These are phyloP conservation scores for Cucumis cinereus DNA, from an alignment of 306 rosid genomes.

Conservation along the genomic window DNA sequence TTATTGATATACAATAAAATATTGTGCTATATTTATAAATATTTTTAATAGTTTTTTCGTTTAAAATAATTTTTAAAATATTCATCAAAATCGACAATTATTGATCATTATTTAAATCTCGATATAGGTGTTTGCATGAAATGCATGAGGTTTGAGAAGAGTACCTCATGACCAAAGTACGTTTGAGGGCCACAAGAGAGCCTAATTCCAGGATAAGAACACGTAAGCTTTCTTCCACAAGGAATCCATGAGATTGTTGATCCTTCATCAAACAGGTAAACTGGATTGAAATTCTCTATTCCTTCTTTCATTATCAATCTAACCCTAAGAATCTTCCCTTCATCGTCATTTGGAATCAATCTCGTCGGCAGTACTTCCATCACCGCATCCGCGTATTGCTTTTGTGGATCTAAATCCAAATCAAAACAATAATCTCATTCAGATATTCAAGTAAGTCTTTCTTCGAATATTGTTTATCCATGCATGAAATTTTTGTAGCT, in stretches of 20 bases:
- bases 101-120: too few relatives aligned
- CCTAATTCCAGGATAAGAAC: conserved; percentile 96
- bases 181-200: conserved; percentile 67
- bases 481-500: not conserved
- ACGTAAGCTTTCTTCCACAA: conserved; percentile 93
- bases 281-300: conserved; percentile 63
- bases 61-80: too few relatives aligned
- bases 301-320: conserved; percentile 86
- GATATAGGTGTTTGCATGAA: not conserved
- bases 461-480: not conserved
- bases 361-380: conserved; percentile 87
- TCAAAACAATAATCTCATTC: not conserved
- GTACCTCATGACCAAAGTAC: conserved; percentile 73
- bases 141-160: not conserved
- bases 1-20: too few relatives aligned
- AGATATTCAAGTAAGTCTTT: not conserved
- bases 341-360: conserved; percentile 79
- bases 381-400: conserved; percentile 92
- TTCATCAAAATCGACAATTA: too few relatives aligned
- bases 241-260: conserved; percentile 94
- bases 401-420: conserved; percentile 62
- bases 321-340: conserved; percentile 79
- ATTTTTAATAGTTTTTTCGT: too few relatives aligned
- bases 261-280: conserved; percentile 92
- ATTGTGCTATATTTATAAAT: too few relatives aligned